Percentiles rank a stretch among this genome's conserved stretches.
phyloP scores from a whole-genome alignment of 2,329 filamentous ascomycete species.

The Epichloe aotearoae region DNA sequence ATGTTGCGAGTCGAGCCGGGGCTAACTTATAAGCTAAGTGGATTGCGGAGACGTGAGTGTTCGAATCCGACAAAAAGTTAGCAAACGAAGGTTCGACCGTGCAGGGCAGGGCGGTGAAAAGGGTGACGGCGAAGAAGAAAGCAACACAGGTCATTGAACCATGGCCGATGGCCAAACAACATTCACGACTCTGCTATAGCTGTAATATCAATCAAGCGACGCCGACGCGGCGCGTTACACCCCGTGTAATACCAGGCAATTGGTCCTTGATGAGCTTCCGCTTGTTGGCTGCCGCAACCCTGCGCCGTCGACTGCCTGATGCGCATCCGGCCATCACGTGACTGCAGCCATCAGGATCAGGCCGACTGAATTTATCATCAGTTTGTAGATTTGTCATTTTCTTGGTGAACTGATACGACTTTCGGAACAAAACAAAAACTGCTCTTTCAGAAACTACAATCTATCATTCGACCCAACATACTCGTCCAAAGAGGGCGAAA shows the following conservation, averaged over 20 bases:
- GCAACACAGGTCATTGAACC: background rate
- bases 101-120: slow-evolving; percentile 5
- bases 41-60: slow-evolving; percentile 9
- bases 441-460: background rate
- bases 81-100: slow-evolving; percentile 3
- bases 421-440: too few species aligned
- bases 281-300: background rate
- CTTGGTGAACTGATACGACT: too few species aligned
- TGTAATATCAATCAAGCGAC: background rate
- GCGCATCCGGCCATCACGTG: slow-evolving; percentile 2
- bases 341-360: background rate
- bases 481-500: background rate
- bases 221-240: slow-evolving; percentile 4
- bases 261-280: slow-evolving; percentile 2
- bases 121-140: background rate
- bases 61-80: background rate
- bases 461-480: background rate
- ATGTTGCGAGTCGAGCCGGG: slow-evolving; percentile 7
- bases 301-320: background rate
- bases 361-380: too few species aligned
- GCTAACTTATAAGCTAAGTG: slow-evolving; percentile 9
- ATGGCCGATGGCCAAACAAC: background rate
- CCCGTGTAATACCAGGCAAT: slow-evolving; percentile 4
- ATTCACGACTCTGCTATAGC: background rate
- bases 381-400: too few species aligned